Base-by-base conservation (phyloP, 2,329 filamentous ascomycete genomes). In the Stachybotrys chartarum region DNA sequence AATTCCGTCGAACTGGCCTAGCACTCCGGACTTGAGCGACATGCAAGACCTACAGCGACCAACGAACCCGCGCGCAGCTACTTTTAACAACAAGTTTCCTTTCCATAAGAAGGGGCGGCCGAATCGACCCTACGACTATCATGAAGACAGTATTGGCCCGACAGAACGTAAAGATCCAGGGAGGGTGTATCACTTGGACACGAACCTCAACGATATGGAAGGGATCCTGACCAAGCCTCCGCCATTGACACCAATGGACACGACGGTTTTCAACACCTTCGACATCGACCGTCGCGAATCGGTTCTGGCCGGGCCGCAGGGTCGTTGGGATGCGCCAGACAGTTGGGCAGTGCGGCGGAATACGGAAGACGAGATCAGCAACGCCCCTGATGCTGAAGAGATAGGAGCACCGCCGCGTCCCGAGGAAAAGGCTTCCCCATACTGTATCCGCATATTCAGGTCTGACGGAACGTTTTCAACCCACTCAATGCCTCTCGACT, bases 401-500 rank as follows among this genome's bases (percentile, higher is more conserved):
- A 76, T 80, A 31, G 85, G 83, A 50, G 81, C 83, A 52, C 80
- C 84, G n/a, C 78, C 83, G 7, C 82, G 83, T 52, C 82, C 86
- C 2, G 88, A 93, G 55, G 88, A 93, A 68, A 89, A 90, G 66
- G 79, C 83, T 32, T 79, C 82, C 16, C 85, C 87, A 35, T 97
- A 93, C 70, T 97, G 92, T 69, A 94, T 99, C 67, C 90, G 94
- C 39, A 90, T 99, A 44, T 99, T 99, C 76, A 87, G 92, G 57
- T 87, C 88, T 8, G 93, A 99, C 68, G 91, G 88, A 30, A 97
- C 94, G 0, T 99, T 97, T 74, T 90, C 91, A 7, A 97, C 94
- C 0, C 81, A 99, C 52, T 93, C 91, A 32, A 87, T 93, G 70
- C 79, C 86, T 2, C 76, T 97, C 53, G 90, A 92, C 65, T 87